Evolutionary conservation across 176 grass and related monocot genomes (phyloP), one percentile per base, ranked within the genome.

Genomic region (Avena sativa): DNA sequence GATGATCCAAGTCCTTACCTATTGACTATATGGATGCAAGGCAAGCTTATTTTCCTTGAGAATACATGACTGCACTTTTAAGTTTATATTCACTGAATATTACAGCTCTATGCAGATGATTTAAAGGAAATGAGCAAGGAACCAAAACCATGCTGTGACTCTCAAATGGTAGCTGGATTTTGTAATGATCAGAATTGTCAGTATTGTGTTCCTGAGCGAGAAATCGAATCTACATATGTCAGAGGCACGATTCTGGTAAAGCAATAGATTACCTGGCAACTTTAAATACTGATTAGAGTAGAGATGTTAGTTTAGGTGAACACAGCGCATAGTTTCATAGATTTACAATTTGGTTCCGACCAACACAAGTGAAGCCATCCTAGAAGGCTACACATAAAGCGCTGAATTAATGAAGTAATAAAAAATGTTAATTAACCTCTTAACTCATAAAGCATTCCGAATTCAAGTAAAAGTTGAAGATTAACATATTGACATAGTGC

Each of bases 1-100:
- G 90, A 87, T 53, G 96, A 98, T 88, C 96, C 96, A 70, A 95
- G 81, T 79, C 93, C 93, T 2, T 98, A 98, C 76, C 92, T 98
- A 69, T 79, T 98, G 47, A 84, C 86, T 83, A 84, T 98, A 88
- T 92, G 86, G 90, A 91, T 71, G 73, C 90, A 90, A 94, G 96
- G 96, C 74, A 85, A 86, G 88, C 59, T 79, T 68, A 60, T 84
- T 80, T 85, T 59, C 44, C 76, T 67, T 70, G 48, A 60, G 50
- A 82, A 70, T 25, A 34, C 40, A 86, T 72, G 25, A 43, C 19
- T 82, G 19, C 23, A 36, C 56, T 81, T 76, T 1, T 71, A 52
- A 40, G 44, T 70, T 74, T 30, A 47, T 58, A 83, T 66, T 79
- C 8, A 78, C 34, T 72, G 55, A 69, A 79, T 84, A 52, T n/a